These are phyloP conservation scores for Nannizziopsis barbatae DNA, from an alignment of 2,329 filamentous ascomycete genomes.

Conservation along the genomic window DNA sequence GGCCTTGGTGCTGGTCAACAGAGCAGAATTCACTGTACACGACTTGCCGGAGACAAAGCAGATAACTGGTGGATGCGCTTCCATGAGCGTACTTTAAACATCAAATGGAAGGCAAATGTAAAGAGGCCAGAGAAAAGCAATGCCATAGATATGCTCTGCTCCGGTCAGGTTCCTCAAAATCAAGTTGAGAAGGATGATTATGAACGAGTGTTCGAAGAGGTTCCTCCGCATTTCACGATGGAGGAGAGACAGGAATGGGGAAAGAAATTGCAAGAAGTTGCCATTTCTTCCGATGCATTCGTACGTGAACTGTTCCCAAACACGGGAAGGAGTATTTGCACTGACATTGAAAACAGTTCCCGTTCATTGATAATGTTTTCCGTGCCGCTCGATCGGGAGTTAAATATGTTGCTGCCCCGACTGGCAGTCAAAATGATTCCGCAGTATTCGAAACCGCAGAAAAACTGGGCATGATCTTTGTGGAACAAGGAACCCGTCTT, in stretches of 20 bases:
- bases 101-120: conserved; percentile 96
- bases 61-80: conserved; percentile 99
- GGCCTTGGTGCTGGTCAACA: conserved; percentile 94
- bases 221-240: conserved; percentile 67
- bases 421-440: conserved; percentile 51
- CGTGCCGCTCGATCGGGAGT: conserved; percentile 75
- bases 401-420: conserved; percentile 92
- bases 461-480: conserved; percentile 83
- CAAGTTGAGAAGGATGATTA: conserved; percentile 78
- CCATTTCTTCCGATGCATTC: conserved; percentile 88
- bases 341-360: conserved; percentile 53
- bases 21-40: conserved; percentile 95
- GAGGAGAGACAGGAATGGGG: conserved; percentile 84
- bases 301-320: conserved; percentile 44
- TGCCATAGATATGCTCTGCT: conserved; percentile 89
- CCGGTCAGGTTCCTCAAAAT: conserved; percentile 71
- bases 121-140: conserved; percentile 98
- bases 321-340: neutral
- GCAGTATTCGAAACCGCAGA: conserved; percentile 67
- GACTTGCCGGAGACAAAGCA: conserved; percentile 92
- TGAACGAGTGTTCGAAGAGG: conserved; percentile 80
- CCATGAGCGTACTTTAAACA: conserved; percentile 72
- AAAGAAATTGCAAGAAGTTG: conserved; percentile 61
- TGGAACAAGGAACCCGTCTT: conserved; percentile 84
- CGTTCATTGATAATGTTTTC: conserved; percentile 97